These are phyloP conservation scores for Allium fistulosum DNA, from an alignment of 106 monocot species.

Conservation along the genomic window DNA sequence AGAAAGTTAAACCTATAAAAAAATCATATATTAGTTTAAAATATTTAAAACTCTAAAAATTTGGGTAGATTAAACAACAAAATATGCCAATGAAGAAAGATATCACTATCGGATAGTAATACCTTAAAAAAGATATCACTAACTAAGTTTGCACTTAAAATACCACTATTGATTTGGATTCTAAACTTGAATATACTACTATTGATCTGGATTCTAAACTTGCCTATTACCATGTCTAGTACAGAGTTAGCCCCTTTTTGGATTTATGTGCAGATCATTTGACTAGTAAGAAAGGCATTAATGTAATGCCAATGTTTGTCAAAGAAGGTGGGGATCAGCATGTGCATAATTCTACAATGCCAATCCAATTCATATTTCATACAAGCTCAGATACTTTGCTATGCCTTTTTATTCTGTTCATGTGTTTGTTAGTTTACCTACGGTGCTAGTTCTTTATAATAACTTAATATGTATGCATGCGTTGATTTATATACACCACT, in stretches of 20 bases:
- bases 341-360: background rate
- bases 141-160: no score
- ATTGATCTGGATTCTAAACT: slow-evolving; percentile 10
- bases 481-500: background rate
- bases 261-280: slow-evolving; percentile 18
- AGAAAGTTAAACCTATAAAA: no score
- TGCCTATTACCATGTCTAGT: slow-evolving; percentile 29
- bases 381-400: slow-evolving; percentile 32
- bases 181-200: slow-evolving; percentile 6
- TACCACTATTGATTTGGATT: no score
- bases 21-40: no score
- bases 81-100: no score
- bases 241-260: slow-evolving; percentile 7
- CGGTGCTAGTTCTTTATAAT: background rate
- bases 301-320: slow-evolving; percentile 4
- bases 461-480: background rate
- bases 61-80: no score
- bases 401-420: no score
- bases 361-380: slow-evolving; percentile 10
- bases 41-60: no score
- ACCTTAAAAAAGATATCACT: no score
- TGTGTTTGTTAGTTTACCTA: no score
- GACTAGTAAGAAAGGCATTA: slow-evolving; percentile 4
- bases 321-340: no score
- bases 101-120: no score